Evolutionary conservation across 139 green algal genomes (phyloP).

Genomic region (Coelastrella sp.): DNA sequence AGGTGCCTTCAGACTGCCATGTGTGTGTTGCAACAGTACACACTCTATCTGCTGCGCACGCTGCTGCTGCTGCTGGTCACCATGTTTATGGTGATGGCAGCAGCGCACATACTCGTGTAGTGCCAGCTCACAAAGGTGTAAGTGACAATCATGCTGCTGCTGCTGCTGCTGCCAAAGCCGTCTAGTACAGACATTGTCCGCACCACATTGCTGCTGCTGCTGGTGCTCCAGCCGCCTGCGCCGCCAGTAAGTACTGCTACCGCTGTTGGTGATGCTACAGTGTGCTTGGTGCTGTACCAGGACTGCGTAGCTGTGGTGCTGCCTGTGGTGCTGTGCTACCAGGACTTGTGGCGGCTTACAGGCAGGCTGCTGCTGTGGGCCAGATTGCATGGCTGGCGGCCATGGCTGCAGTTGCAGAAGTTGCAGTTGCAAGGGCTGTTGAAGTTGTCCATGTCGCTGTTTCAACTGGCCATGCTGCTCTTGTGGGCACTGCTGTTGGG

Average conservation of each 20-base stretch:
- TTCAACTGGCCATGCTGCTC: not conserved
- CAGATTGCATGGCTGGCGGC: not conserved
- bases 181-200: too few relatives aligned
- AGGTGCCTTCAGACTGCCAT: not conserved
- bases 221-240: not conserved
- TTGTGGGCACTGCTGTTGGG: not conserved
- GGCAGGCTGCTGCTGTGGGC: not conserved
- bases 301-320: not conserved
- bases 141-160: constrained; percentile 23
- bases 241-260: not conserved
- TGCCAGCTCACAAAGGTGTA: not conserved
- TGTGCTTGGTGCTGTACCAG: not conserved
- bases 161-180: not conserved
- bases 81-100: not conserved
- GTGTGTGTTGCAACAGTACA: not conserved
- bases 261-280: not conserved
- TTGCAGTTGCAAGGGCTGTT: not conserved
- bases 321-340: not conserved
- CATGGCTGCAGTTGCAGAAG: not conserved
- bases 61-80: not conserved
- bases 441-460: not conserved
- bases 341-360: not conserved
- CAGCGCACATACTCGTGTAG: too few relatives aligned
- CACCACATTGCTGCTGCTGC: not conserved
- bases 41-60: not conserved